Evolutionary conservation across 1,284 basidiomycete species (phyloP), one percentile per base, ranked within the genome.

Genomic region (Sanghuangporus sanghuang): DNA sequence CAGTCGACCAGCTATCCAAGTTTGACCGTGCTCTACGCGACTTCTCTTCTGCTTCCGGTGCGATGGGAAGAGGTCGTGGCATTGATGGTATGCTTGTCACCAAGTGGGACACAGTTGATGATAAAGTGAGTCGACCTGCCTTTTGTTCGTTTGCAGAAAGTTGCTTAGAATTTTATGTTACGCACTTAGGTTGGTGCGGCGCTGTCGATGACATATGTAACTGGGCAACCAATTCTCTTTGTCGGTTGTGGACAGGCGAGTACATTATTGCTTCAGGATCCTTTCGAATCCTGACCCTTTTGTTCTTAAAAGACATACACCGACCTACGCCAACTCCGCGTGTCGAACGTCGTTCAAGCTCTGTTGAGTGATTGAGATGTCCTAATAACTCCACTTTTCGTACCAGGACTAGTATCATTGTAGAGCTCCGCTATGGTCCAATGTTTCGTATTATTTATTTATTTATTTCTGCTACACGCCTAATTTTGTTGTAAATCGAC

Each of bases 31-130:
- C 95, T 0, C 75, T 98, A 64, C 86, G 89, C 50, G 94, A 98
- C 73, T 97, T 96, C 71, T 92, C 90, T 8, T 84, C 87, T 27
- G 83, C 84, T 2, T 83, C 85, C 1, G 84, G 84, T 1, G 76
- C 74, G 1, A 76, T 81, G 38, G 84, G 84, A 84, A 86, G 86
- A 70, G 87, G 88, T 60, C 85, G 95, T 49, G 96, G 96, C 1
- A 96, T 98, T 66, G 96, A 98, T 72, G 95, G 95, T 27, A 98
- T 97, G 89, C 79, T 98, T 49, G 85, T 98, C 64, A 98, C 96
- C 40, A 98, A 98, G 76, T 97, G 96, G 88, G 95, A 98, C 73
- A 98, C 95, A 0, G 96, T 98, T 11, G 93, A 94, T 70, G 93
- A 95, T 75, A 94, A 94, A 83, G 92, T 88, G 58, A 38, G 75